phyloP scores from a whole-genome alignment of 345 rosid species.

The Xanthoceras sorbifolium region DNA sequence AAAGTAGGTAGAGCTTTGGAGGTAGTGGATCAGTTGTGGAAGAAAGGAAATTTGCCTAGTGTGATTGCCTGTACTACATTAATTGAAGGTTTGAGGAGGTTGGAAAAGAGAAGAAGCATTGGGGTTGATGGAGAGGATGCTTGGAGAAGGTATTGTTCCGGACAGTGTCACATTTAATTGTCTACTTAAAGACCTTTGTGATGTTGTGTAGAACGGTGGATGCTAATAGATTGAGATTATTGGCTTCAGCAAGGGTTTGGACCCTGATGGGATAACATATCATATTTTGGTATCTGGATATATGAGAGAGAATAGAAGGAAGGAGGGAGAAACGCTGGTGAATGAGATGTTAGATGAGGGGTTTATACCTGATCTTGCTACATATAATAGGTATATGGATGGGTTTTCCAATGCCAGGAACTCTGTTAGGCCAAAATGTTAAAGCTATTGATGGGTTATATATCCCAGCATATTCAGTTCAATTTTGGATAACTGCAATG shows the following conservation, averaged over 20 bases:
- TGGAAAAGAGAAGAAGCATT: constrained; percentile 49
- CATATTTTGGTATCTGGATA: constrained; percentile 64
- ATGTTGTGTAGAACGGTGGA: constrained; percentile 47
- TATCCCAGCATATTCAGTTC: background rate
- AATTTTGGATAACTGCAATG: background rate
- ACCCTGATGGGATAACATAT: constrained; percentile 54
- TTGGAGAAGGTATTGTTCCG: constrained; percentile 53
- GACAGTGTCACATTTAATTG: constrained; percentile 80
- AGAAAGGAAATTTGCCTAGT: constrained; percentile 56
- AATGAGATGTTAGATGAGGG: constrained; percentile 88
- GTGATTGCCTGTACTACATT: constrained; percentile 72
- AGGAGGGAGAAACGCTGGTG: constrained; percentile 66
- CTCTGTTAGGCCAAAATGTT: constrained; percentile 8
- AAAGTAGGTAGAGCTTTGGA: constrained; percentile 52
- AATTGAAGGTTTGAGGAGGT: constrained; percentile 75
- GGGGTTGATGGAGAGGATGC: constrained; percentile 64
- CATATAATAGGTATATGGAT: constrained; percentile 69
- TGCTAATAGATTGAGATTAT: constrained; percentile 64
- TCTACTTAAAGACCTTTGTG: constrained; percentile 73
- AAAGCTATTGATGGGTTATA: background rate
- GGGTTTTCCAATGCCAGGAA: constrained; percentile 40
- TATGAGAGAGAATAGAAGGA: constrained; percentile 49
- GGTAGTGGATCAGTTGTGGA: constrained; percentile 64
- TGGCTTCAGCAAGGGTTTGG: constrained; percentile 70
- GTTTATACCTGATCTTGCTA: constrained; percentile 66